Percentiles rank a stretch among this genome's conserved stretches.
phyloP scores from a whole-genome alignment of 768 basidiomycete genomes.

The Lyophyllum semitale region DNA sequence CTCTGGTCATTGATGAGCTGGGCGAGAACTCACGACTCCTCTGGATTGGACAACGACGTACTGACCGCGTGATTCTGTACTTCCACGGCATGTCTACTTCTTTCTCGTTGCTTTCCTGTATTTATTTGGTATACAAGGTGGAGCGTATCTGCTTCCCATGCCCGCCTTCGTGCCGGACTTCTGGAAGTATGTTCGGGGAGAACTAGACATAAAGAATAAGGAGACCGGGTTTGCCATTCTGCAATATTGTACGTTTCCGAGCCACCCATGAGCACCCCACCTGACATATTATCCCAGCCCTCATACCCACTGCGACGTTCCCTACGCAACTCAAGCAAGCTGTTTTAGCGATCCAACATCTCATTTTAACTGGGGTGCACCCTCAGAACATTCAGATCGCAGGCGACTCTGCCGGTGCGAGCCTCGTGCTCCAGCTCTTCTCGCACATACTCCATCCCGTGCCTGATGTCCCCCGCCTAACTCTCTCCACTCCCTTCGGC shows the following conservation, averaged over 20 bases:
- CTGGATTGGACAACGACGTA: constrained; percentile 34
- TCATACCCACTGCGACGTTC: constrained; percentile 27
- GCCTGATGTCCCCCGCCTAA: constrained; percentile 12
- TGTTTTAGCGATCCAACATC: constrained; percentile 25
- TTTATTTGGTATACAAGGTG: constrained; percentile 20
- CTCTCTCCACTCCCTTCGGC: constrained; percentile 17
- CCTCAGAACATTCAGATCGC: constrained; percentile 28
- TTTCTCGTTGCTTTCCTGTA: neutral
- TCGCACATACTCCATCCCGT: constrained; percentile 33
- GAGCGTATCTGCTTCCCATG: constrained; percentile 25
- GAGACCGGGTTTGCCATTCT: constrained; percentile 26
- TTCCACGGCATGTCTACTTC: constrained; percentile 29
- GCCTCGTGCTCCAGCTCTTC: constrained; percentile 28
- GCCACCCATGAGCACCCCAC: no score
- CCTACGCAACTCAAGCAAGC: constrained; percentile 30
- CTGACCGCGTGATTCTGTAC: constrained; percentile 33
- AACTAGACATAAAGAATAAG: constrained; percentile 9
- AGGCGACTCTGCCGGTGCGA: constrained; percentile 36
- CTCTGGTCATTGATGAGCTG: constrained; percentile 26
- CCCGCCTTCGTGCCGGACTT: constrained; percentile 19
- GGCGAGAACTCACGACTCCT: constrained; percentile 27
- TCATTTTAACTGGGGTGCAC: constrained; percentile 25
- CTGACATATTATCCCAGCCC: constrained; percentile 10
- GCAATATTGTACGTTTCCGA: constrained; percentile 21
- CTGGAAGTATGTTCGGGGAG: constrained; percentile 23